phyloP scores from a whole-genome alignment of 192 early-diverging fungal species.

The Backusella macrospora region DNA sequence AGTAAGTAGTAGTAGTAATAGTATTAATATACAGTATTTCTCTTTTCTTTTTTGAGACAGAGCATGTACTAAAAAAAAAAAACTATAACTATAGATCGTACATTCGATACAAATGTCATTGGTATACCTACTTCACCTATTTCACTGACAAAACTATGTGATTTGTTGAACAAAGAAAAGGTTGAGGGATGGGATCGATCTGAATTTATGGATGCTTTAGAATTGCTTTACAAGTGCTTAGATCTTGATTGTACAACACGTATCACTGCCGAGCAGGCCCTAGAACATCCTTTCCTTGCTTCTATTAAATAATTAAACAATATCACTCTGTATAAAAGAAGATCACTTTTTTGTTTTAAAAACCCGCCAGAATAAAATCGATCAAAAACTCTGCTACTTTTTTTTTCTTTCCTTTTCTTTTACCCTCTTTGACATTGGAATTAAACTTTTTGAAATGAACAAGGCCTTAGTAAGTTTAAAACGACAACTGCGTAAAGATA shows the following conservation, averaged over 20 bases:
- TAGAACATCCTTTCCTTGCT: constrained; percentile 75
- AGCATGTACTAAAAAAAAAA: not conserved
- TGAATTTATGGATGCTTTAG: constrained; percentile 52
- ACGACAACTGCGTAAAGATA: constrained; percentile 21
- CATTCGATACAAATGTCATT: constrained; percentile 57
- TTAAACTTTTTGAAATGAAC: not conserved
- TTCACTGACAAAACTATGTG: constrained; percentile 44
- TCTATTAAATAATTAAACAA: not conserved
- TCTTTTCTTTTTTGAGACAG: not conserved
- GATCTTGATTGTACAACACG: constrained; percentile 60
- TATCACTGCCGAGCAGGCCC: constrained; percentile 77
- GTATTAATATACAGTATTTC: too few species aligned
- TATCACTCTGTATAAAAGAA: not conserved
- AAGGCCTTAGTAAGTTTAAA: constrained; percentile 7
- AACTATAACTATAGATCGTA: constrained; percentile 48
- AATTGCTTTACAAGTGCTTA: constrained; percentile 65
- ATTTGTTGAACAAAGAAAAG: constrained; percentile 43
- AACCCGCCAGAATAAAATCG: too few species aligned
- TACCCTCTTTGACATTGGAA: not conserved
- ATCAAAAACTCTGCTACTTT: too few species aligned
- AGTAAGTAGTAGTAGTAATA: constrained; percentile 55
- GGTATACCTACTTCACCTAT: constrained; percentile 34
- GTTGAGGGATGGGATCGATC: constrained; percentile 40
- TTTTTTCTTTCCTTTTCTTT: not conserved
- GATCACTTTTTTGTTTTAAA: too few species aligned